Evolutionary conservation across 2,329 filamentous ascomycete species (phyloP).

Genomic region (Fusarium longipes): DNA sequence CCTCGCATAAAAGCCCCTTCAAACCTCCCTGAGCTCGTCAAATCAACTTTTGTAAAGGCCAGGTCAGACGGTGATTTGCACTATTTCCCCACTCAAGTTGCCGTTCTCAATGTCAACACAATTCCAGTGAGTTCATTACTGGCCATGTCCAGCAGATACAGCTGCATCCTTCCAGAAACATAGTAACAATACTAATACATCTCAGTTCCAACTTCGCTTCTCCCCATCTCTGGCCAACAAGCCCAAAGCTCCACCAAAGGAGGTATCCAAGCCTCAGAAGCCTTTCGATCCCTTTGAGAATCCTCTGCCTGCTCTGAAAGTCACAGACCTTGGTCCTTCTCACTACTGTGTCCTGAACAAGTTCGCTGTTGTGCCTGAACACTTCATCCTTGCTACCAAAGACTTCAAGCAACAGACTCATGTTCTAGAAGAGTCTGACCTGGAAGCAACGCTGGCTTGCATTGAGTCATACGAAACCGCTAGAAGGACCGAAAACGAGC

Average conservation of each 20-base stretch:
- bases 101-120: slow-evolving; percentile 57
- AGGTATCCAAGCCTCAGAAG: slow-evolving; percentile 50
- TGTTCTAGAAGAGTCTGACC: slow-evolving; percentile 68
- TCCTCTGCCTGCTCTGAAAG: slow-evolving; percentile 65
- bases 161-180: rapidly evolving
- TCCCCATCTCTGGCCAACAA: slow-evolving; percentile 76
- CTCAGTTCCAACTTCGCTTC: slow-evolving; percentile 78
- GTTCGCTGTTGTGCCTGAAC: slow-evolving; percentile 75
- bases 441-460: slow-evolving; percentile 71
- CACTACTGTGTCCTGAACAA: slow-evolving; percentile 80
- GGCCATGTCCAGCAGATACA: background rate
- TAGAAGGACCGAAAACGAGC: background rate
- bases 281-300: slow-evolving; percentile 73
- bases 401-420: slow-evolving; percentile 72
- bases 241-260: slow-evolving; percentile 59
- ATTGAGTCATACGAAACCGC: slow-evolving; percentile 63
- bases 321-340: slow-evolving; percentile 61
- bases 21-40: slow-evolving; percentile 64
- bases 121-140: slow-evolving; percentile 54
- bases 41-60: slow-evolving; percentile 61
- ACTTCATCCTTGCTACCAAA: slow-evolving; percentile 78
- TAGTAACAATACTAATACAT: background rate
- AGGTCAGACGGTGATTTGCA: slow-evolving; percentile 60
- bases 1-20: slow-evolving; percentile 55
- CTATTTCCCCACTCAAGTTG: slow-evolving; percentile 66